Percentiles rank a stretch among this genome's conserved stretches.
Evolutionary conservation across 164 flowering plant species (phyloP).

Genomic region (Tinospora cordifolia): DNA sequence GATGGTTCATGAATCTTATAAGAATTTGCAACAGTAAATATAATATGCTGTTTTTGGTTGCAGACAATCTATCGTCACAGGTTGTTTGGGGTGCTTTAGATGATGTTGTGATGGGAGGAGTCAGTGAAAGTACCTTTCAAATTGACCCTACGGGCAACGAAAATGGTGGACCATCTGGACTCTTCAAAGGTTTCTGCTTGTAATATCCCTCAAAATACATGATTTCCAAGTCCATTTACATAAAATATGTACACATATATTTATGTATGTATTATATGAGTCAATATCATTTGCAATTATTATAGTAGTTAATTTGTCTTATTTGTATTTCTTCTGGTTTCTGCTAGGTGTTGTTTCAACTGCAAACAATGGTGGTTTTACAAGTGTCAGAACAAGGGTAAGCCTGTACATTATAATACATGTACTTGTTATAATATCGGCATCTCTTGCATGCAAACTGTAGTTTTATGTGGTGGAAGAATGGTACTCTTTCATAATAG

Average conservation of each 20-base stretch:
- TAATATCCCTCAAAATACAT: neutral
- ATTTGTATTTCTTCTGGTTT: constrained; percentile 11
- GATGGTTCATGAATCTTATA: too few species aligned
- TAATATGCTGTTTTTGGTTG: neutral
- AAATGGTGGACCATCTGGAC: constrained; percentile 70
- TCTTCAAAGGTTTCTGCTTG: constrained; percentile 62
- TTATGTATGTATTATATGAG: too few species aligned
- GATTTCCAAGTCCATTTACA: neutral
- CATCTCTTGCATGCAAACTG: neutral
- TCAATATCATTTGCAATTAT: neutral
- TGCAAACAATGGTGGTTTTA: constrained; percentile 89
- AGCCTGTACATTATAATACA: constrained; percentile 3
- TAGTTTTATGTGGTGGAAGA: neutral
- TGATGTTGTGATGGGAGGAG: constrained; percentile 99
- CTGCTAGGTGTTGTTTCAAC: constrained; percentile 75
- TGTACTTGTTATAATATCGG: neutral
- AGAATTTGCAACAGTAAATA: too few species aligned
- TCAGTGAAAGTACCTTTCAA: constrained; percentile 79
- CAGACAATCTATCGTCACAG: constrained; percentile 53
- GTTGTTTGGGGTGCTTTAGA: constrained; percentile 91
- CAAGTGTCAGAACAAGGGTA: constrained; percentile 87
- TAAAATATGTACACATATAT: too few species aligned
- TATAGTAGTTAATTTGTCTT: neutral
- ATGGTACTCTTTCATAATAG: neutral
- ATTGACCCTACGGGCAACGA: constrained; percentile 71